A percentile compares a stretch with the other conserved stretches of the same genome.
These are phyloP conservation scores for Phytophthora cajani DNA, from an alignment of 352 stramenopile species.

Conservation along the genomic window DNA sequence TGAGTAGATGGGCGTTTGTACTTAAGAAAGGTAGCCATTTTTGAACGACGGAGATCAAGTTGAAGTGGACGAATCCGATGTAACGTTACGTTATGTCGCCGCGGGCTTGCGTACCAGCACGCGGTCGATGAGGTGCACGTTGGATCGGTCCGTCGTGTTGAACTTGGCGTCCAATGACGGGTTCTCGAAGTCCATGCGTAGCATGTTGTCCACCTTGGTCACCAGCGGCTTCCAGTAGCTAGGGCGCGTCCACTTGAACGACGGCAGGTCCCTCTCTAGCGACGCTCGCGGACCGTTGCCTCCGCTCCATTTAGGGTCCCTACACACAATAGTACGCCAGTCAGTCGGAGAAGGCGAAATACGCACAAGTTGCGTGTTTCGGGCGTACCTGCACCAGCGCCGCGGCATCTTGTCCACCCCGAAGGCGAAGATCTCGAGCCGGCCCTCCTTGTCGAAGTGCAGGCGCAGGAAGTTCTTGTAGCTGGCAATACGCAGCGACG, in stretches of 20 bases:
- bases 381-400: slow-evolving; percentile 81
- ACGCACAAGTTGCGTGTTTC: background rate
- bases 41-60: background rate
- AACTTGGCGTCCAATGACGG: slow-evolving; percentile 74
- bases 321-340: slow-evolving; percentile 25
- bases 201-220: slow-evolving; percentile 84
- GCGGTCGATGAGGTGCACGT: slow-evolving; percentile 83
- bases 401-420: slow-evolving; percentile 91
- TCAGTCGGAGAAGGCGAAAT: background rate
- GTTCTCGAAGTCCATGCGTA: slow-evolving; percentile 88
- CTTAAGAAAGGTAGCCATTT: too few relatives aligned
- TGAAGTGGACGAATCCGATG: background rate
- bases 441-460: slow-evolving; percentile 74
- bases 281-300: slow-evolving; percentile 50
- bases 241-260: slow-evolving; percentile 73
- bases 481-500: slow-evolving; percentile 83
- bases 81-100: background rate
- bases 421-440: slow-evolving; percentile 84
- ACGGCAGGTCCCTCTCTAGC: slow-evolving; percentile 67
- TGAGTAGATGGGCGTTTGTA: too few relatives aligned
- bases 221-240: slow-evolving; percentile 88
- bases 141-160: slow-evolving; percentile 80
- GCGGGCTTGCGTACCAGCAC: slow-evolving; percentile 57
- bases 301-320: slow-evolving; percentile 81
- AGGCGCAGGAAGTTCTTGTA: slow-evolving; percentile 92